These are phyloP conservation scores for Dinochytrium kinnereticum DNA, from an alignment of 371 early-diverging fungal species.

Conservation along the genomic window DNA sequence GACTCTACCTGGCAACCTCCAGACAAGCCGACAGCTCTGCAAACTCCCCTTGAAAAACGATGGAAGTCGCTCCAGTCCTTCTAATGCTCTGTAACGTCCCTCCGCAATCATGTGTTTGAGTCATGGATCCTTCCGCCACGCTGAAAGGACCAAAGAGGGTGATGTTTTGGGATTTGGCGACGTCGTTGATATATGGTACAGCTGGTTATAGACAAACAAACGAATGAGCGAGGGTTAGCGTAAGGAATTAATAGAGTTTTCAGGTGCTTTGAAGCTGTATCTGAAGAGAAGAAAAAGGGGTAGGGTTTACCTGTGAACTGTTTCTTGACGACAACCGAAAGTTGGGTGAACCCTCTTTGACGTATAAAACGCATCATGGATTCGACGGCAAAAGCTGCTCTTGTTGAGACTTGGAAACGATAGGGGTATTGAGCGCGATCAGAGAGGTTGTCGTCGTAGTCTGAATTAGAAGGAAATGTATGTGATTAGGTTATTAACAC, in stretches of 20 bases:
- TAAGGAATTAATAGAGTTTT: not conserved
- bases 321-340: not conserved
- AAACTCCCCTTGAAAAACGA: not conserved
- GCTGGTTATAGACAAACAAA: too few species aligned
- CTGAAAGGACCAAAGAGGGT: not conserved
- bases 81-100: not conserved
- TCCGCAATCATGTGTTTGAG: not conserved
- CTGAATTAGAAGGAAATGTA: not conserved
- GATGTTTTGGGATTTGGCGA: not conserved
- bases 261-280: not conserved
- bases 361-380: not conserved
- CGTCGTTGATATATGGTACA: not conserved
- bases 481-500: not conserved
- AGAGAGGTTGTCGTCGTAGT: not conserved
- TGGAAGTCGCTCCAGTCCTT: not conserved
- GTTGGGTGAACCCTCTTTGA: not conserved
- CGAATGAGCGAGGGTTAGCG: not conserved
- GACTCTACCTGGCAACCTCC: not conserved
- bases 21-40: not conserved
- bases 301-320: slow-evolving; percentile 5
- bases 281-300: not conserved
- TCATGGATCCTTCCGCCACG: not conserved
- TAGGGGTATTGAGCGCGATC: not conserved
- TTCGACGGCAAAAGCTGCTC: not conserved
- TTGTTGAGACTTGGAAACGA: slow-evolving; percentile 8